These are phyloP conservation scores for Quercus agrifolia DNA, from an alignment of 306 rosid genomes.

Conservation along the genomic window DNA sequence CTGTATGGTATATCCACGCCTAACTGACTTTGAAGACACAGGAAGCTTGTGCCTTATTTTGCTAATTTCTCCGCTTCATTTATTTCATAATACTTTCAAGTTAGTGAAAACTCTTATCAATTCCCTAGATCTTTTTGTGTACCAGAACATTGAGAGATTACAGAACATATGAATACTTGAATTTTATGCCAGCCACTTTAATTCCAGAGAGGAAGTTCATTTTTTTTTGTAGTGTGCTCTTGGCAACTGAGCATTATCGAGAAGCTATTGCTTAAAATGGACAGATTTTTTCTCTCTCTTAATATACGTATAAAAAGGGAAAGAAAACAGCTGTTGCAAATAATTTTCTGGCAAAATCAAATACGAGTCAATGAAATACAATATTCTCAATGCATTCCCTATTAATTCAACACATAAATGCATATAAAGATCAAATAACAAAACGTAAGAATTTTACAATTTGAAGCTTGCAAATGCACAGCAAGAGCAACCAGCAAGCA, in stretches of 20 bases:
- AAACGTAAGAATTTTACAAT: neutral
- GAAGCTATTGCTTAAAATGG: no score
- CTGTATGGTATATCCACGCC: no score
- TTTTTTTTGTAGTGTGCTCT: no score
- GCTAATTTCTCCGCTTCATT: no score
- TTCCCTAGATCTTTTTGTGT: neutral
- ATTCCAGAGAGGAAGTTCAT: no score
- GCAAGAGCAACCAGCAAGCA: conserved; percentile 1
- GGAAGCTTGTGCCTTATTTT: no score
- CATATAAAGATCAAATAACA: neutral
- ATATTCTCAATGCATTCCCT: neutral
- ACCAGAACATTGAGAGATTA: neutral
- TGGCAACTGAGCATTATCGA: no score
- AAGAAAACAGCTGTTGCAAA: neutral
- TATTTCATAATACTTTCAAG: no score
- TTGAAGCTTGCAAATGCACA: conserved; percentile 17
- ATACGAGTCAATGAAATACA: neutral
- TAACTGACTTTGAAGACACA: no score
- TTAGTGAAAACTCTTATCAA: neutral
- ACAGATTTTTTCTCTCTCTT: no score
- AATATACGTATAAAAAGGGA: neutral
- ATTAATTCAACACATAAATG: neutral
- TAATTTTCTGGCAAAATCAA: neutral
- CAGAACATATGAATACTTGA: neutral
- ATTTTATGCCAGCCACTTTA: no score